Conservation (phyloP, 805 yeast genomes). For the Saccharomycopsis fibuligera region DNA sequence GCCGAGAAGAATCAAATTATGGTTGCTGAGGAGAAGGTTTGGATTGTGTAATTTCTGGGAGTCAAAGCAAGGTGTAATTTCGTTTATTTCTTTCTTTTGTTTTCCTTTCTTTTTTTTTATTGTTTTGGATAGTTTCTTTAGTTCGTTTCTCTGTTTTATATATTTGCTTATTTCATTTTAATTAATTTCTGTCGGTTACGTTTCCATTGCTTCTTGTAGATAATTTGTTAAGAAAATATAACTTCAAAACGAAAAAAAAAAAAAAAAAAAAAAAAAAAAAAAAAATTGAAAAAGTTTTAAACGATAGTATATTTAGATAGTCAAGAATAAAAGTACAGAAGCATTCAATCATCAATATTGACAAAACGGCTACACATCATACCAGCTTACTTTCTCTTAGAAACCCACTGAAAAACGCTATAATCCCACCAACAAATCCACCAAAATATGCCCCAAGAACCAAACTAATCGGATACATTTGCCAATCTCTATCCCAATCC, state of each 20-base stretch:
- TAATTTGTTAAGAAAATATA: not conserved
- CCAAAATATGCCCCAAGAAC: slow-evolving; percentile 75
- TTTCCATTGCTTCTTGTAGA: not conserved
- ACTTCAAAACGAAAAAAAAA: not conserved
- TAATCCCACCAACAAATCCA: slow-evolving; percentile 46
- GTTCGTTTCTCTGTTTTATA: not conserved
- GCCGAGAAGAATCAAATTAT: slow-evolving; percentile 40
- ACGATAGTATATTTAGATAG: too few species aligned
- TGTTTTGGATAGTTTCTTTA: not conserved
- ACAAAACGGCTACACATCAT: too few species aligned
- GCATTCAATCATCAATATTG: not conserved
- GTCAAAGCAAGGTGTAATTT: too few species aligned
- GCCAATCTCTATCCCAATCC: slow-evolving; percentile 99
- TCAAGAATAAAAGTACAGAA: not conserved
- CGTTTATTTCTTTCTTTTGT: not conserved
- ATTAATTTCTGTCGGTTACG: not conserved
- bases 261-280: too few species aligned
- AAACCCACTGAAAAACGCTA: slow-evolving; percentile 1
- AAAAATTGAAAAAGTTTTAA: not conserved
- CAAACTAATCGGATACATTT: slow-evolving; percentile 87
- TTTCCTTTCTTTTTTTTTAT: not conserved
- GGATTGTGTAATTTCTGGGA: slow-evolving; percentile 29
- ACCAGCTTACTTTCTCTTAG: not conserved
- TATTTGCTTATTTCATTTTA: not conserved
- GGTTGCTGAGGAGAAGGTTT: slow-evolving; percentile 43